These are phyloP conservation scores for Calonectria fujianensis DNA, from an alignment of 2,329 filamentous ascomycete species.

Conservation along the genomic window DNA sequence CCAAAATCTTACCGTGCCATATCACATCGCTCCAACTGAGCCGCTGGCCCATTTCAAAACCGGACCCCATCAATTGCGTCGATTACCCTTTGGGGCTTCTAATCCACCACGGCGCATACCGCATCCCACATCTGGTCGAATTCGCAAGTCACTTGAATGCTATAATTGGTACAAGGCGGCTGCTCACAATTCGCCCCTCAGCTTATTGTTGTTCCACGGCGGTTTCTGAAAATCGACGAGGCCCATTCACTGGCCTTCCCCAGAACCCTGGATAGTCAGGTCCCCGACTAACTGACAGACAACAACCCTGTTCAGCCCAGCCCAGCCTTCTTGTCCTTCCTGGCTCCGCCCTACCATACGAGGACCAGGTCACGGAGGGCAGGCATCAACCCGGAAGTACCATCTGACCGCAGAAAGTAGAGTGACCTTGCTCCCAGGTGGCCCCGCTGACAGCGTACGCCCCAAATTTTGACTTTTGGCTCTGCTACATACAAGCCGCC, in stretches of 20 bases:
- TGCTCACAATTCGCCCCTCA: slow-evolving; percentile 39
- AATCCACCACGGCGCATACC: slow-evolving; percentile 38
- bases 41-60: slow-evolving; percentile 33
- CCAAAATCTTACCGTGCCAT: slow-evolving; percentile 46
- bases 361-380: slow-evolving; percentile 54
- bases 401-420: slow-evolving; percentile 60
- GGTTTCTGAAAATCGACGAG: slow-evolving; percentile 28
- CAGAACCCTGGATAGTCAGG: slow-evolving; percentile 39
- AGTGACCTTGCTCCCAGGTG: slow-evolving; percentile 54
- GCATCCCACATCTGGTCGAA: slow-evolving; percentile 27
- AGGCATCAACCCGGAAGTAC: slow-evolving; percentile 57
- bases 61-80: slow-evolving; percentile 29
- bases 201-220: slow-evolving; percentile 32
- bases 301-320: slow-evolving; percentile 52
- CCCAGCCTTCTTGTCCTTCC: slow-evolving; percentile 50
- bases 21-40: slow-evolving; percentile 45
- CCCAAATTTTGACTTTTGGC: slow-evolving; percentile 56
- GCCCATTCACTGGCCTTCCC: slow-evolving; percentile 28
- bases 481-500: slow-evolving; percentile 48
- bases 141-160: slow-evolving; percentile 26
- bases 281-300: slow-evolving; percentile 38
- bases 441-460: slow-evolving; percentile 56
- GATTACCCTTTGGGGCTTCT: slow-evolving; percentile 36
- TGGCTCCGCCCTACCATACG: slow-evolving; percentile 56
- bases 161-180: slow-evolving; percentile 30